Evolutionary conservation across 169 alveolate species (phyloP), one percentile per base, ranked within the genome.

Genomic region (Toxoplasma gondii): DNA sequence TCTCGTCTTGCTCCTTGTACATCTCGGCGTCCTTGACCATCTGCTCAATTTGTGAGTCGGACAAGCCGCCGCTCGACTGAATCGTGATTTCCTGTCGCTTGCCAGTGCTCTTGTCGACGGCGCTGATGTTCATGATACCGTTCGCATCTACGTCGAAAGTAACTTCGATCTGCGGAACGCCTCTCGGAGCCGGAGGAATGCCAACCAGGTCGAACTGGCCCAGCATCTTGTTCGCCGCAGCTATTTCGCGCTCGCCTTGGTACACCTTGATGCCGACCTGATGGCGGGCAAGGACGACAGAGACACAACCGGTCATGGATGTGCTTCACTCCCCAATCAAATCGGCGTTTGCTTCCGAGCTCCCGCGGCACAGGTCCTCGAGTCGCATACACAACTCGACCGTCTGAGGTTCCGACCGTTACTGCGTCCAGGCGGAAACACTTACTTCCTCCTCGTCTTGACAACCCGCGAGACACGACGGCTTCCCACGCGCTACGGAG

Each of bases 201-300:
- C 99, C 99, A 83, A 98, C 99, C 88, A 99, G 97, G 91, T 98
- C 99, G 96, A 99, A 99, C 93, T 99, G 98, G 70, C 99, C 99
- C 91, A 99, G 97, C 95, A 98, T 95, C 97, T 99, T 99, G 97
- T 99, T 99, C 95, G 99, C 99, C 39, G 98, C 98, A 12, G 99
- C 99, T 99, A 99, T 98, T 94, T 98, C 99, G 94, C 99, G 98
- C 97, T 99, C 99, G 64, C 99, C 99, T 97, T 99, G 99, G 97
- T 96, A 99, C 69, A 99, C 99, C 98, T 99, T 98, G 96, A 99
- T 99, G 91, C 99, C 98, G 84, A 99, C 99, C 97, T 96, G 95
- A 45, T 36, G 80, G 44, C 38, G 22, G 64, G 49, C 24, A 27
- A 0, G 0, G 1, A 49, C 44, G 22, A 78, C 22, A 78, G 41